These are phyloP conservation scores for Trichoderma reesei DNA, from an alignment of 495 filamentous ascomycete species.

Conservation along the genomic window DNA sequence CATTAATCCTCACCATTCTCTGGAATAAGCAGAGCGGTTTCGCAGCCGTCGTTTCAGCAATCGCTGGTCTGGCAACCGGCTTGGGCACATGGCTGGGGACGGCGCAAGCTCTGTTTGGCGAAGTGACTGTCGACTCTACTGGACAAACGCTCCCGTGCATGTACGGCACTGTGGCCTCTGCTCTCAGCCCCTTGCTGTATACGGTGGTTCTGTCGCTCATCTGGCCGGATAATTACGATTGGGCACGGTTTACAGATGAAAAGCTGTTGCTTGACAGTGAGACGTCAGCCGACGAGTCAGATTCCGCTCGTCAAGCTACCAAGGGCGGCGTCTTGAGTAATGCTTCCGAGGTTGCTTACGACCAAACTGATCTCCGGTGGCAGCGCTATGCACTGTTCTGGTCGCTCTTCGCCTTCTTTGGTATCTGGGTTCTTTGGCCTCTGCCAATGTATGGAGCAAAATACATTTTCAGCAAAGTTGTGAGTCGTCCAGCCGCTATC, in stretches of 20 bases:
- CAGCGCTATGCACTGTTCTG: not conserved
- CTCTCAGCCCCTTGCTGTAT: conserved; percentile 63
- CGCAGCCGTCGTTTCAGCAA: conserved; percentile 50
- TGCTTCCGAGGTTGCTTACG: not conserved
- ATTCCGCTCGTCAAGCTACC: conserved; percentile 25
- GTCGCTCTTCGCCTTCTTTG: conserved; percentile 2
- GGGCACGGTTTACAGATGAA: conserved; percentile 56
- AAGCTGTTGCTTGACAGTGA: not conserved
- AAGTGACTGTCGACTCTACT: conserved; percentile 49
- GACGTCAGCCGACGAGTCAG: conserved; percentile 22
- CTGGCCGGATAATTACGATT: conserved; percentile 64
- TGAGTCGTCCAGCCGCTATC: not conserved
- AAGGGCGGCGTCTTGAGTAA: not conserved
- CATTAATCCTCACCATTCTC: conserved; percentile 55
- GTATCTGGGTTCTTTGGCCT: conserved; percentile 64
- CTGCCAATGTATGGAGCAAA: conserved; percentile 68
- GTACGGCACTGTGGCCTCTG: conserved; percentile 57
- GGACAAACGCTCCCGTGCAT: conserved; percentile 69
- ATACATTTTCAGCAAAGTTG: conserved; percentile 58
- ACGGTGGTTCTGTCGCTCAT: conserved; percentile 57
- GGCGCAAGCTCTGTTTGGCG: conserved; percentile 50
- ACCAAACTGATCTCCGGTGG: not conserved
- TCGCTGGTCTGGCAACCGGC: conserved; percentile 50
- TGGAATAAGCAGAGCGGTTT: conserved; percentile 58
- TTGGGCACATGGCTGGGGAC: conserved; percentile 64